A percentile compares a stretch with the other conserved stretches of the same genome.
These are phyloP conservation scores for Camelina sativa DNA, from an alignment of 345 rosid genomes.

Conservation along the genomic window DNA sequence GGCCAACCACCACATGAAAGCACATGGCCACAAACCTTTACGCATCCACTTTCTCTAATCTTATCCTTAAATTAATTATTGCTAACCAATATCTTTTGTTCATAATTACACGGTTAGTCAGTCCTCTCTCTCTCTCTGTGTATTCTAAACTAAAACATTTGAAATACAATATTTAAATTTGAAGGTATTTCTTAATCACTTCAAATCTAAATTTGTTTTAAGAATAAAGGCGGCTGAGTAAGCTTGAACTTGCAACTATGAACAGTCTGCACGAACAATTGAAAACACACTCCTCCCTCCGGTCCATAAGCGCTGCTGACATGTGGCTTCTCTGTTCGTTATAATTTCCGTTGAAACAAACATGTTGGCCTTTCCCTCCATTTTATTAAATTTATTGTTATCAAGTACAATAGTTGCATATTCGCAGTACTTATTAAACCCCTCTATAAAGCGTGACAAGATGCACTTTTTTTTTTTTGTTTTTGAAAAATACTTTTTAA, in stretches of 20 bases:
- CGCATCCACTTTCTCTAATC: not conserved
- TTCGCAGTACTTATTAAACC: too few relatives aligned
- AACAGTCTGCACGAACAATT: not conserved
- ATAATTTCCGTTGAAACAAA: not conserved
- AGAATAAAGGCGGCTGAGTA: not conserved
- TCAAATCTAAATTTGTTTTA: not conserved
- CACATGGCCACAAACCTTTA: conserved; percentile 5
- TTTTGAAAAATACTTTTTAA: too few relatives aligned
- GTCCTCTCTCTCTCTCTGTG: not conserved
- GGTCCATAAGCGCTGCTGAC: not conserved
- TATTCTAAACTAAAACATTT: too few relatives aligned
- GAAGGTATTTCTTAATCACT: not conserved
- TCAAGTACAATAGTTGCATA: too few relatives aligned
- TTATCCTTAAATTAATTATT: not conserved
- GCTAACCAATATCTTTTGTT: not conserved
- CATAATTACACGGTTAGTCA: not conserved
- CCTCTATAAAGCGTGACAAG: too few relatives aligned
- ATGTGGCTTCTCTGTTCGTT: not conserved
- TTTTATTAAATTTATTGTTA: too few relatives aligned
- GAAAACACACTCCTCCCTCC: not conserved
- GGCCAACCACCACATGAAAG: conserved; percentile 15
- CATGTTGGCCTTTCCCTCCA: too few relatives aligned
- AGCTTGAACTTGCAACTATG: not conserved
- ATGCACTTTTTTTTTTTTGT: too few relatives aligned
- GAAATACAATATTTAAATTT: too few relatives aligned